Percentiles rank a stretch among this genome's conserved stretches.
Evolutionary conservation across 1,284 basidiomycete species (phyloP).

Genomic region (Vanrija sp.): DNA sequence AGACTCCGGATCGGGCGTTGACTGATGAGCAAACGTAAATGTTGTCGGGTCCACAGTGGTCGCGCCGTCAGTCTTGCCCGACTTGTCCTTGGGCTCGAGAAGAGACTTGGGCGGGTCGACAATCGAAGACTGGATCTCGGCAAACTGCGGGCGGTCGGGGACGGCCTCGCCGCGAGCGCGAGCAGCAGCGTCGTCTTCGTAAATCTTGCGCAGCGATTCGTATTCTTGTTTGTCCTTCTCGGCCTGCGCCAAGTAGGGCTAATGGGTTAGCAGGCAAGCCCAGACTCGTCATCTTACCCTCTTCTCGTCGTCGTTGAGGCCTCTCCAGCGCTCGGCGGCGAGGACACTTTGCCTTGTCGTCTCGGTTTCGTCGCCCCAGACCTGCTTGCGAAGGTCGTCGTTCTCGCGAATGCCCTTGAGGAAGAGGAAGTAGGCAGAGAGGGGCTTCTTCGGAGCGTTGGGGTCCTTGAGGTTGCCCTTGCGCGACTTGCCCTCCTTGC

Average conservation of each 20-base stretch:
- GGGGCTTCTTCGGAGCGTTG: constrained; percentile 92
- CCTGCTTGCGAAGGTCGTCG: constrained; percentile 63
- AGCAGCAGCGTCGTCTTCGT: constrained; percentile 70
- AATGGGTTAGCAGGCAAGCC: neutral
- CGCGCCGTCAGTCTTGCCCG: constrained; percentile 4
- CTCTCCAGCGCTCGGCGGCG: constrained; percentile 86
- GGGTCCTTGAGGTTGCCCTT: constrained; percentile 95
- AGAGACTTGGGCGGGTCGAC: constrained; percentile 20
- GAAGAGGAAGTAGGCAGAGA: constrained; percentile 94
- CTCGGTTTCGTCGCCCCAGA: constrained; percentile 90
- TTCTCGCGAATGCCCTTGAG: constrained; percentile 75
- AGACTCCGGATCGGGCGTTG: constrained; percentile 12
- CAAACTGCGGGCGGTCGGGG: constrained; percentile 54
- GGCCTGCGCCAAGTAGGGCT: constrained; percentile 86
- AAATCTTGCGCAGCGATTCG: constrained; percentile 70
- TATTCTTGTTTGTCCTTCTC: constrained; percentile 91
- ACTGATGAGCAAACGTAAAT: constrained; percentile 11
- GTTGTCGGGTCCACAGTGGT: constrained; percentile 11
- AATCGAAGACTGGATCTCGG: constrained; percentile 13
- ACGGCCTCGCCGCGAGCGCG: constrained; percentile 54
- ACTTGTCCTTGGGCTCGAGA: constrained; percentile 9
- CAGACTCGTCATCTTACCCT: constrained; percentile 56
- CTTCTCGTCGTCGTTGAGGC: constrained; percentile 84
- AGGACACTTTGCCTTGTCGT: constrained; percentile 92
- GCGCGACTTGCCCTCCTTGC: constrained; percentile 87